Evolutionary conservation across 1,139 yeast genomes (phyloP).

Genomic region (Sugiyamaella xylanicola): DNA sequence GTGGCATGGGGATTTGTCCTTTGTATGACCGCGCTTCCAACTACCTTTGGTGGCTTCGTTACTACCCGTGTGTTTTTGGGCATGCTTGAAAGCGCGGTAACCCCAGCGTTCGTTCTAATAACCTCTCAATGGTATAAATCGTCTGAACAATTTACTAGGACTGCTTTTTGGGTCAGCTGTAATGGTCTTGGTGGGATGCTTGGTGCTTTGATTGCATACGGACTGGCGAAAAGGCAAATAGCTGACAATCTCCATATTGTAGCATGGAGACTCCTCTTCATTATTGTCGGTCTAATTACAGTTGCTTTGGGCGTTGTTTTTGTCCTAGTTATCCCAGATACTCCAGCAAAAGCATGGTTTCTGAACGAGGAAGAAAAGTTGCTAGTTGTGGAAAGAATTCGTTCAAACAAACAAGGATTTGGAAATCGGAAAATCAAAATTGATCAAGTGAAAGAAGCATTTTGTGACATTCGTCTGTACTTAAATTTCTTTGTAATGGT

Average conservation of each 20-base stretch:
- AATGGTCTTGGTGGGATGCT: conserved; percentile 59
- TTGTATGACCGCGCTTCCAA: conserved; percentile 52
- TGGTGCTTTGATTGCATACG: conserved; percentile 60
- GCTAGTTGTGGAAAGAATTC: conserved; percentile 55
- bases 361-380: conserved; percentile 52
- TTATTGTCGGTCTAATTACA: conserved; percentile 54
- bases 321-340: conserved; percentile 52
- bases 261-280: conserved; percentile 55
- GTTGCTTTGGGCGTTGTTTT: conserved; percentile 54
- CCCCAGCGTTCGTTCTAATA: conserved; percentile 62
- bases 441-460: conserved; percentile 53
- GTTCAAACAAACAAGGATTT: conserved; percentile 52
- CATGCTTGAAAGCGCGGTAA: conserved; percentile 55
- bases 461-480: conserved; percentile 51
- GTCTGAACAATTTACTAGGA: conserved; percentile 55
- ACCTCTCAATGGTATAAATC: conserved; percentile 58
- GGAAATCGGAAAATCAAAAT: conserved; percentile 57
- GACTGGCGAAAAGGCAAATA: conserved; percentile 44
- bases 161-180: conserved; percentile 53
- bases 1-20: conserved; percentile 56
- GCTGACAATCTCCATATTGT: conserved; percentile 42
- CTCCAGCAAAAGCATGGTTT: conserved; percentile 59
- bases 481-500: conserved; percentile 49
- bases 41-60: conserved; percentile 52
- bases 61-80: conserved; percentile 58